Evolutionary conservation across 2,329 filamentous ascomycete genomes (phyloP).

Genomic region (Apiospora marii): DNA sequence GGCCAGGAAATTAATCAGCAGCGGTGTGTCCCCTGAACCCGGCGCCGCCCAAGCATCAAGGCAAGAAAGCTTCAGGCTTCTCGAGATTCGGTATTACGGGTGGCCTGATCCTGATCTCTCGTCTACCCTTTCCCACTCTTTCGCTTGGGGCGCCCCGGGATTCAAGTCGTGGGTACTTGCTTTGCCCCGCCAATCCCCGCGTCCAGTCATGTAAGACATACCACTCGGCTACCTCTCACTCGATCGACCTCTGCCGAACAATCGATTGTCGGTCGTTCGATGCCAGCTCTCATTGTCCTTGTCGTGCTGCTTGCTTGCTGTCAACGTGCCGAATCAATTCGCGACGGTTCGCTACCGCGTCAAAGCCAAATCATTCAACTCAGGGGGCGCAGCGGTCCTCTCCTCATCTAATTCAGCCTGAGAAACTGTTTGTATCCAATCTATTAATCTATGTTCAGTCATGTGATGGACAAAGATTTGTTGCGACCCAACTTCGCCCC

Average conservation of each 20-base stretch:
- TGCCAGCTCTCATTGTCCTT: not conserved
- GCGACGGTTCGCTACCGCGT: not conserved
- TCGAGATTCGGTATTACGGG: not conserved
- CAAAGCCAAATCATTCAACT: not conserved
- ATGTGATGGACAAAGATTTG: constrained; percentile 15
- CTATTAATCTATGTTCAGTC: not conserved
- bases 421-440: not conserved
- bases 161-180: not conserved
- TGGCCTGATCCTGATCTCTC: constrained; percentile 4
- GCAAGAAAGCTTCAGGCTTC: not conserved
- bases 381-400: not conserved
- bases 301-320: not conserved
- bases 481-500: not conserved
- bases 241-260: not conserved
- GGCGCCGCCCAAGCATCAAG: not conserved
- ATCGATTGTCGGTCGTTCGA: not conserved
- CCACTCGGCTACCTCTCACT: not conserved
- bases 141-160: not conserved
- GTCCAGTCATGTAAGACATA: constrained; percentile 7
- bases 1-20: not conserved
- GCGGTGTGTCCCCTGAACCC: not conserved
- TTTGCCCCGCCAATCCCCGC: not conserved
- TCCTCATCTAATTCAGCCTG: not conserved
- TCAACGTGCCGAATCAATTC: not conserved
- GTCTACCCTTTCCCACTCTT: not conserved